phyloP scores from a whole-genome alignment of 2,329 filamentous ascomycete genomes.

The Colletotrichum sp. region DNA sequence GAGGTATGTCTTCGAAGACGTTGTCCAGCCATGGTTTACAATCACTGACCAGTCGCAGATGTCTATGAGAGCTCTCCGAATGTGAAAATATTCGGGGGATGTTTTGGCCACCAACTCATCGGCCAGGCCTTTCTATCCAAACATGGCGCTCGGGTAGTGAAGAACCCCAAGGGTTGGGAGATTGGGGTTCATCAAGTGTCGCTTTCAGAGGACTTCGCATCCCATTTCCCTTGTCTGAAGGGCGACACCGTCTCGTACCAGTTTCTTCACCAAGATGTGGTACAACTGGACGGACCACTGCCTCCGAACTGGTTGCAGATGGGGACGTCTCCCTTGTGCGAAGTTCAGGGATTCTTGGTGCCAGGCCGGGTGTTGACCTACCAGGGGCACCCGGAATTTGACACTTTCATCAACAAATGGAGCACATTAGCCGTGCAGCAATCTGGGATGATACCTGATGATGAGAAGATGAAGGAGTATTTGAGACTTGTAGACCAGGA shows the following conservation, averaged over 20 bases:
- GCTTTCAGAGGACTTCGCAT: slow-evolving; percentile 26
- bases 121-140: slow-evolving; percentile 39
- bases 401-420: slow-evolving; percentile 38
- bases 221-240: slow-evolving; percentile 1
- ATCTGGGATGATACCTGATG: slow-evolving; percentile 27
- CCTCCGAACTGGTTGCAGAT: slow-evolving; percentile 24
- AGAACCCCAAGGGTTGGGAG: slow-evolving; percentile 34
- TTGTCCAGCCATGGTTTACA: too few relatives aligned
- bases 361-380: slow-evolving; percentile 41
- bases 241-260: slow-evolving; percentile 32
- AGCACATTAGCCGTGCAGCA: slow-evolving; percentile 36
- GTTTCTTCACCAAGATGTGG: slow-evolving; percentile 41
- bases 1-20: not conserved
- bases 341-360: slow-evolving; percentile 42
- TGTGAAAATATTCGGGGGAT: slow-evolving; percentile 46
- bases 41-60: not conserved
- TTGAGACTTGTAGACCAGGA: slow-evolving; percentile 20
- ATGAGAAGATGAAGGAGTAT: not conserved
- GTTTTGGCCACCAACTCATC: slow-evolving; percentile 48
- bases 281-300: slow-evolving; percentile 21
- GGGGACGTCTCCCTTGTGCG: slow-evolving; percentile 33
- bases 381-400: slow-evolving; percentile 49
- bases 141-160: slow-evolving; percentile 28
- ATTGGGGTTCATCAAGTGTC: slow-evolving; percentile 32
- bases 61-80: slow-evolving; percentile 30